Evolutionary conservation across 371 early-diverging fungal genomes (phyloP).

Genomic region (Capniomyces stellatus): DNA sequence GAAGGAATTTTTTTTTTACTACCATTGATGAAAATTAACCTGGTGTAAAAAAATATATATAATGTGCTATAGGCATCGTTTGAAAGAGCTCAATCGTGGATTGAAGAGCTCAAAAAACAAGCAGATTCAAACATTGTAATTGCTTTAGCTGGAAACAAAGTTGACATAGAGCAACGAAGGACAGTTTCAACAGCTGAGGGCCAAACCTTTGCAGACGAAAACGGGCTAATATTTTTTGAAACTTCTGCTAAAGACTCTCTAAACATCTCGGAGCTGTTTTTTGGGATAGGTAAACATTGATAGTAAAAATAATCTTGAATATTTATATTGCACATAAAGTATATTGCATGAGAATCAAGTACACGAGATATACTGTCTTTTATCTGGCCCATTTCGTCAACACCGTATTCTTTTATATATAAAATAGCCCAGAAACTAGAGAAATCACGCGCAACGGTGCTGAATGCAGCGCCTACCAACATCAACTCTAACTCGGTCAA

Average conservation of each 20-base stretch:
- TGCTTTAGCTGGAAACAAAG: constrained; percentile 92
- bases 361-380: too few relatives aligned
- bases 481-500: neutral
- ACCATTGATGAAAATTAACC: too few relatives aligned
- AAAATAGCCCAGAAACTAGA: neutral
- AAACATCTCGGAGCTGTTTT: constrained; percentile 72
- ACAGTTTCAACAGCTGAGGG: constrained; percentile 59
- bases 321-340: too few relatives aligned
- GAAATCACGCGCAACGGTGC: neutral
- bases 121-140: constrained; percentile 91
- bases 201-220: constrained; percentile 71
- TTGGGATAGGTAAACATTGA: constrained; percentile 50
- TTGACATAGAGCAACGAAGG: constrained; percentile 62
- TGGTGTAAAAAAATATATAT: too few relatives aligned
- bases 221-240: constrained; percentile 74
- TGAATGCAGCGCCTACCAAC: too few relatives aligned
- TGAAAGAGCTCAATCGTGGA: constrained; percentile 96
- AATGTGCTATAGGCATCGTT: constrained; percentile 42
- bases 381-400: neutral
- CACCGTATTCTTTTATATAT: neutral
- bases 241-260: constrained; percentile 85
- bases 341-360: too few relatives aligned
- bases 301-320: neutral
- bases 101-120: constrained; percentile 89
- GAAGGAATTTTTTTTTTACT: too few relatives aligned